A percentile compares a stretch with the other conserved stretches of the same genome.
Conservation (phyloP, 2,329 filamentous ascomycete genomes). For the Cyanodermella asteris region DNA sequence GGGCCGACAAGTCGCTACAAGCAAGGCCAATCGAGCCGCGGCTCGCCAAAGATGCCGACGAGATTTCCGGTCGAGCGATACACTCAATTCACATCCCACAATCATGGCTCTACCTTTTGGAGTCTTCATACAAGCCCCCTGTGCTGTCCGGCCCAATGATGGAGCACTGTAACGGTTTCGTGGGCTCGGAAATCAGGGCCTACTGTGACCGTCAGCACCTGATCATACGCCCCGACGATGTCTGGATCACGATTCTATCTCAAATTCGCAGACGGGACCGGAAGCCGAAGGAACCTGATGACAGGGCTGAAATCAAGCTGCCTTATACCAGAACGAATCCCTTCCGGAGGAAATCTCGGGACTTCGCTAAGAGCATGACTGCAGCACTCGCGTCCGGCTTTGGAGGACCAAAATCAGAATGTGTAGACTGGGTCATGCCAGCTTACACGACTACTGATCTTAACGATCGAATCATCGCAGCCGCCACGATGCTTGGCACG, state of each 20-base stretch:
- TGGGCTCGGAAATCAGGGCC: constrained; percentile 24
- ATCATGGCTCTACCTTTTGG: no score
- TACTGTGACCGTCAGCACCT: constrained; percentile 28
- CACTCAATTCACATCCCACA: no score
- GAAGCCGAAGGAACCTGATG: constrained; percentile 22
- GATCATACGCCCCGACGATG: constrained; percentile 27
- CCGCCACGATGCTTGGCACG: constrained; percentile 29
- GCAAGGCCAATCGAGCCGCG: no score
- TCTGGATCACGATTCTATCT: constrained; percentile 30
- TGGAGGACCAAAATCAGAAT: no score
- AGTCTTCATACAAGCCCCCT: no score
- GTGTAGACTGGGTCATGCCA: constrained; percentile 31
- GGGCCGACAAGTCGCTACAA: no score
- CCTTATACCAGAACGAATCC: neutral
- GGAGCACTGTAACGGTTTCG: constrained; percentile 27
- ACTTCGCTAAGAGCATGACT: constrained; percentile 15
- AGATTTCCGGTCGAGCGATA: no score
- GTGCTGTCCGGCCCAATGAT: no score
- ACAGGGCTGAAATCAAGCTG: constrained; percentile 7
- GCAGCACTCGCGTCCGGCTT: constrained; percentile 20
- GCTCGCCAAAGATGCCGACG: no score
- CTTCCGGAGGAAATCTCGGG: constrained; percentile 4
- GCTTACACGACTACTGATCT: constrained; percentile 28
- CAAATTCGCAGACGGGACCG: no score
- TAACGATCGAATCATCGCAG: constrained; percentile 20